phyloP scores from a whole-genome alignment of 2,329 filamentous ascomycete species.

The Tolypocladium sp. region DNA sequence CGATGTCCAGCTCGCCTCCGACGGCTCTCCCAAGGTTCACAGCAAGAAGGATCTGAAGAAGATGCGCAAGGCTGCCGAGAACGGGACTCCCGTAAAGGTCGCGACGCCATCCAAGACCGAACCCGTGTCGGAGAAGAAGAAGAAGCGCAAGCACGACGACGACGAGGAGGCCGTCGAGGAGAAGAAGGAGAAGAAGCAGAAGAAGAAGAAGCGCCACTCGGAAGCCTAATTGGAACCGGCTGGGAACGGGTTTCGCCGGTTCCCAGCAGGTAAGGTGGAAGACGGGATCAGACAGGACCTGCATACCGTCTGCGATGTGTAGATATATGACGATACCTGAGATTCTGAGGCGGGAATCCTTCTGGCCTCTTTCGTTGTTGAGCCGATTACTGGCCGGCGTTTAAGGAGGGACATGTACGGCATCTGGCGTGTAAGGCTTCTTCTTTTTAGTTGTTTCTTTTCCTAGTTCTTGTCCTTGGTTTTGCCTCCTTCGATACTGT shows the following conservation, averaged over 20 bases:
- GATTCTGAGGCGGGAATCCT: conserved; percentile 9
- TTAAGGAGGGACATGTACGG: conserved; percentile 19
- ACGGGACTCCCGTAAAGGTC: conserved; percentile 29
- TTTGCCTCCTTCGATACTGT: conserved; percentile 1
- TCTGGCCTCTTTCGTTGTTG: conserved; percentile 17
- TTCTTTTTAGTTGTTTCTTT: conserved; percentile 4
- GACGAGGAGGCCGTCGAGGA: conserved; percentile 49
- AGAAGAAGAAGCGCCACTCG: conserved; percentile 37
- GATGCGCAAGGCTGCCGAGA: conserved; percentile 52
- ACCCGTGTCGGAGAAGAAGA: conserved; percentile 32
- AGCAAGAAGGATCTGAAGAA: conserved; percentile 75
- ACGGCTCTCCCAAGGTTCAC: conserved; percentile 57
- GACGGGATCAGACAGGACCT: conserved; percentile 1
- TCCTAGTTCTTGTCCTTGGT: not conserved
- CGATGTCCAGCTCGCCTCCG: conserved; percentile 56
- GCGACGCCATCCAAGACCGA: conserved; percentile 34
- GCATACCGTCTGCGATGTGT: conserved; percentile 9
- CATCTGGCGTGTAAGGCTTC: conserved; percentile 22
- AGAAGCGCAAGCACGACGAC: conserved; percentile 66
- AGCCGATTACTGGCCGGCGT: conserved; percentile 17
- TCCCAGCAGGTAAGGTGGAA: conserved; percentile 1
- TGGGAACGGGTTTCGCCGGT: conserved; percentile 1
- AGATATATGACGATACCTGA: conserved; percentile 21
- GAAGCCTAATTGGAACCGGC: conserved; percentile 5
- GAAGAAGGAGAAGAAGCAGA: conserved; percentile 52